phyloP scores from a whole-genome alignment of 1,139 yeast genomes.

The Suhomyces maxii region DNA sequence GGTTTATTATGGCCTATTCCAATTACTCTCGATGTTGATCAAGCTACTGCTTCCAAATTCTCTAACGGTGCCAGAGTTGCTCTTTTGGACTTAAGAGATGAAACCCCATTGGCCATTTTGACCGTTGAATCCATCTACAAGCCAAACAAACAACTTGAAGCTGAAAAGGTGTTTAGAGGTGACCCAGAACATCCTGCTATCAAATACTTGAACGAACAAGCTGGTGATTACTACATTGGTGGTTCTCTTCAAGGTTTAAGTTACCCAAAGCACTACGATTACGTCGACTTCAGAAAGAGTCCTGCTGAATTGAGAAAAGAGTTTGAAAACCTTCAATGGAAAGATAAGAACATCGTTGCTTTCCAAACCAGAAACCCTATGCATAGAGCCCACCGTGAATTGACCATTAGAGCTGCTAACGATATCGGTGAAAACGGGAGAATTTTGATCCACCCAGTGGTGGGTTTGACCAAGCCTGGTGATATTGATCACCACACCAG shows the following conservation, averaged over 20 bases:
- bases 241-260: conserved; percentile 83
- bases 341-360: conserved; percentile 75
- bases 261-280: conserved; percentile 88
- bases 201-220: conserved; percentile 66
- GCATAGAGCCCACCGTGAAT: conserved; percentile 97
- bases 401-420: conserved; percentile 89
- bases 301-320: conserved; percentile 89
- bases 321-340: conserved; percentile 79
- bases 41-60: conserved; percentile 49
- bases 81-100: conserved; percentile 82
- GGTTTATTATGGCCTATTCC: conserved; percentile 94
- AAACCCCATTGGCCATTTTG: conserved; percentile 74
- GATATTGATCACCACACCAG: conserved; percentile 97
- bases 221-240: conserved; percentile 85
- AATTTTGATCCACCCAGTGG: conserved; percentile 93
- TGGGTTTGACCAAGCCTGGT: conserved; percentile 95
- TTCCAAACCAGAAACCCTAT: conserved; percentile 98
- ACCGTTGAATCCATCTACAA: conserved; percentile 76
- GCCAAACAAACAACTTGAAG: conserved; percentile 80
- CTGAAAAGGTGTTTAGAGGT: conserved; percentile 86
- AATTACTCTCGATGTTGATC: conserved; percentile 77
- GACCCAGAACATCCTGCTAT: conserved; percentile 97
- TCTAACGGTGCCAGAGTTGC: conserved; percentile 64
- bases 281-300: conserved; percentile 81
- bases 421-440: conserved; percentile 53